A percentile compares a stretch with the other conserved stretches of the same genome.
Evolutionary conservation across 164 flowering plant genomes (phyloP).

Genomic region (Dillenia suffruticosa): DNA sequence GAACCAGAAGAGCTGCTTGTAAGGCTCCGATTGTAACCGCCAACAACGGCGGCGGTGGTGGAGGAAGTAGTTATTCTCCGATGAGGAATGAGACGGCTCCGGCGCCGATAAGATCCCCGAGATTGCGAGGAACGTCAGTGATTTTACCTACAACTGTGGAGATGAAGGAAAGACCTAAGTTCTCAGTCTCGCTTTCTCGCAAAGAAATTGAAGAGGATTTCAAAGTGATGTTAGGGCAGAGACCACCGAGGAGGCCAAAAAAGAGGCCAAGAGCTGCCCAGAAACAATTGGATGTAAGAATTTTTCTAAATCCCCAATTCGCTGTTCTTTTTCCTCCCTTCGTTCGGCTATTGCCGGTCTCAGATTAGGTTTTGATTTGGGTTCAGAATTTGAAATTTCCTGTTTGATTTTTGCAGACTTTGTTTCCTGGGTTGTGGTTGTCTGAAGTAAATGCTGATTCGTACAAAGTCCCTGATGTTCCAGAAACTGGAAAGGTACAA

Average conservation of each 20-base stretch:
- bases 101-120: slow-evolving; percentile 16
- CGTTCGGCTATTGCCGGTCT: background rate
- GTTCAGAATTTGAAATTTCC: too few species aligned
- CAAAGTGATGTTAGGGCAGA: slow-evolving; percentile 38
- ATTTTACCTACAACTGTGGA: slow-evolving; percentile 11
- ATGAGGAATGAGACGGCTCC: slow-evolving; percentile 18
- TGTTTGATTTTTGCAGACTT: slow-evolving; percentile 24
- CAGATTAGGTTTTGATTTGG: background rate
- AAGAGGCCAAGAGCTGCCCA: slow-evolving; percentile 50
- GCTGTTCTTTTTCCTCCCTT: too few species aligned
- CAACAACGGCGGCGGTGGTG: slow-evolving; percentile 16
- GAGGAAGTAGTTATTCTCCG: slow-evolving; percentile 23
- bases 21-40: slow-evolving; percentile 30
- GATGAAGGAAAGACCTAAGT: slow-evolving; percentile 38
- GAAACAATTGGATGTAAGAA: slow-evolving; percentile 63
- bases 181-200: slow-evolving; percentile 41
- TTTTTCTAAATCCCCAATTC: background rate
- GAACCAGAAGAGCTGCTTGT: slow-evolving; percentile 62
- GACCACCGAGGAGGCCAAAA: slow-evolving; percentile 72
- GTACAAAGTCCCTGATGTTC: slow-evolving; percentile 46
- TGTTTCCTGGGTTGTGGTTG: slow-evolving; percentile 58
- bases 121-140: slow-evolving; percentile 11
- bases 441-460: slow-evolving; percentile 40
- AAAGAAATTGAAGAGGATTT: slow-evolving; percentile 80
- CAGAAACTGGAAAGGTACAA: slow-evolving; percentile 34